phyloP scores from a whole-genome alignment of 352 stramenopile genomes.

The Aphanomyces euteiches region DNA sequence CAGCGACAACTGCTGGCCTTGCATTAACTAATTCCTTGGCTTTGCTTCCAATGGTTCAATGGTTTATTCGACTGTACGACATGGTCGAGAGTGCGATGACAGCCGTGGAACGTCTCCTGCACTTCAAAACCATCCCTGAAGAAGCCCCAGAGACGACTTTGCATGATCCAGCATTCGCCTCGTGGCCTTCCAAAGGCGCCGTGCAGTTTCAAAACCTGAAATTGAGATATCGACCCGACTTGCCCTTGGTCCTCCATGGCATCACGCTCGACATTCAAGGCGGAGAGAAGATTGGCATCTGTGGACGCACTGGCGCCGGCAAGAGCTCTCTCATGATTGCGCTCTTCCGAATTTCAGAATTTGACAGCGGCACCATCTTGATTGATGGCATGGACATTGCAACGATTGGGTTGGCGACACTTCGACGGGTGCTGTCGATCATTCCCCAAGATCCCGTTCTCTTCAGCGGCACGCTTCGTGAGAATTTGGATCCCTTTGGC shows the following conservation, averaged over 20 bases:
- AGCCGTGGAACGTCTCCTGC: conserved; percentile 51
- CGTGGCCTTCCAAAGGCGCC: conserved; percentile 58
- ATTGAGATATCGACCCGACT: conserved; percentile 53
- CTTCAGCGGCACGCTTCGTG: conserved; percentile 77
- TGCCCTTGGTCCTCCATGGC: conserved; percentile 34
- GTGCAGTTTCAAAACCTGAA: conserved; percentile 67
- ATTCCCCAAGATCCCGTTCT: conserved; percentile 43
- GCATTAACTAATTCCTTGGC: background rate
- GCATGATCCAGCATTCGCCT: background rate
- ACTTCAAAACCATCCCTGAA: background rate
- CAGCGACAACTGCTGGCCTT: conserved; percentile 6
- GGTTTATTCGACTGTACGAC: conserved; percentile 1
- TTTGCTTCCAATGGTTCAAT: conserved; percentile 15
- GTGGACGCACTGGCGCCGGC: conserved; percentile 46
- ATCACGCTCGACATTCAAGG: conserved; percentile 53
- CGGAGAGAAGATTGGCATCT: conserved; percentile 49
- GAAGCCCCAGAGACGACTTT: background rate
- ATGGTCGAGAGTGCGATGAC: conserved; percentile 61
- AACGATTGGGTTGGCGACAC: conserved; percentile 53
- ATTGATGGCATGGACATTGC: conserved; percentile 83
- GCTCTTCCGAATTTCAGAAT: conserved; percentile 41
- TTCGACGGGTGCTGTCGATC: conserved; percentile 71
- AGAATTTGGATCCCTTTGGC: conserved; percentile 83
- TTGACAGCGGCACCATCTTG: conserved; percentile 49
- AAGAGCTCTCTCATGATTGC: conserved; percentile 31